phyloP scores from a whole-genome alignment of 208 protist genomes.

The Leishmania major region DNA sequence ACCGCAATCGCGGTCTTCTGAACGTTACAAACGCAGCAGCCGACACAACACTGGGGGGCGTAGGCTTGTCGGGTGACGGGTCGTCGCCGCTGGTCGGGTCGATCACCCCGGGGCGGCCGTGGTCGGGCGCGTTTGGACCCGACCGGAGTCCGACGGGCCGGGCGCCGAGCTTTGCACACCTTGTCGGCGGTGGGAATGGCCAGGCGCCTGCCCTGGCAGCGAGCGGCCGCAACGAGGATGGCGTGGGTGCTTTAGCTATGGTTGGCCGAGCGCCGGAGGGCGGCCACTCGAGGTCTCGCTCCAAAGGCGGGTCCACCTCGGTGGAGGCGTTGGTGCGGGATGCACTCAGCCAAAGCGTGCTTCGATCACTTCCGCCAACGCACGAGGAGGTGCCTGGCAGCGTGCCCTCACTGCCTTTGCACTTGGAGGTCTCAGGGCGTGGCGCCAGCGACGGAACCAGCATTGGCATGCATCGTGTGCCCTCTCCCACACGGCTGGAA shows the following conservation, averaged over 20 bases:
- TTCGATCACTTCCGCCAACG: slow-evolving; percentile 37
- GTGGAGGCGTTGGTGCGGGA: slow-evolving; percentile 59
- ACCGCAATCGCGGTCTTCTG: slow-evolving; percentile 7
- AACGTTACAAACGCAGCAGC: background rate
- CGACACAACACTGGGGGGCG: background rate
- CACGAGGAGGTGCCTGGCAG: slow-evolving; percentile 21
- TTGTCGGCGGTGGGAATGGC: background rate
- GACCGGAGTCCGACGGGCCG: slow-evolving; percentile 16
- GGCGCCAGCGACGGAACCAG: background rate
- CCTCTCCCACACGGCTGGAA: background rate
- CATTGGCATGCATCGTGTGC: background rate
- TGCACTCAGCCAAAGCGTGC: slow-evolving; percentile 64
- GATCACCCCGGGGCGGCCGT: background rate
- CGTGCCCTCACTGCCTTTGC: background rate
- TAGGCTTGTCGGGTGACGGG: slow-evolving; percentile 3
- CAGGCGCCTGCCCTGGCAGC: background rate
- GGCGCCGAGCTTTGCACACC: slow-evolving; percentile 3
- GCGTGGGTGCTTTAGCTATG: background rate
- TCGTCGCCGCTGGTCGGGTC: slow-evolving; percentile 4
- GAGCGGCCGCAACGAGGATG: background rate
- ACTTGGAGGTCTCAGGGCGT: slow-evolving; percentile 2
- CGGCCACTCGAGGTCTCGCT: background rate
- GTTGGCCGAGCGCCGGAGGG: background rate
- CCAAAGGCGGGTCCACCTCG: slow-evolving; percentile 20
- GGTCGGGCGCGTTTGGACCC: background rate